These are phyloP conservation scores for Fomes fomentarius DNA, from an alignment of 1,284 basidiomycete species.

Conservation along the genomic window DNA sequence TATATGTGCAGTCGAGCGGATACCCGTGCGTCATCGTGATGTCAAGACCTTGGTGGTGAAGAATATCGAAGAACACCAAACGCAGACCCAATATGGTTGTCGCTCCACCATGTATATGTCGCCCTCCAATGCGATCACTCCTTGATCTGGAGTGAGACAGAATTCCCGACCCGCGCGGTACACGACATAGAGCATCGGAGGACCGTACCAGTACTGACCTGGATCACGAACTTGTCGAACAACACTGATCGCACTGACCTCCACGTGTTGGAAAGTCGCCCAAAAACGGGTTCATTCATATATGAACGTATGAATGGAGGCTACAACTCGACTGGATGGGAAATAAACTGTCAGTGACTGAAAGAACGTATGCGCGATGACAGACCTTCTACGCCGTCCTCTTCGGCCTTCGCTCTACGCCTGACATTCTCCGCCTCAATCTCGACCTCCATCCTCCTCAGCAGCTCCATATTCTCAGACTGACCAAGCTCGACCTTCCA, in stretches of 20 bases:
- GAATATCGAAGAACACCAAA: constrained; percentile 6
- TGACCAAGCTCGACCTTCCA: constrained; percentile 52
- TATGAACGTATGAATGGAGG: too few relatives aligned
- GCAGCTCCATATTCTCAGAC: constrained; percentile 36
- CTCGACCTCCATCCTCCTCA: constrained; percentile 40
- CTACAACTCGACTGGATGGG: too few relatives aligned
- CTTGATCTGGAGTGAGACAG: too few relatives aligned
- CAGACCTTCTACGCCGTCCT: neutral
- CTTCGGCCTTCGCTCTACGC: constrained; percentile 5
- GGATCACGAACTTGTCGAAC: too few relatives aligned
- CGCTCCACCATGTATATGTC: constrained; percentile 8
- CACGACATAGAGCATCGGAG: too few relatives aligned
- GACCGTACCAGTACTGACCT: too few relatives aligned
- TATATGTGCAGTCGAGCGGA: neutral
- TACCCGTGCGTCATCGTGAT: constrained; percentile 23
- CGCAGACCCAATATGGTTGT: constrained; percentile 7
- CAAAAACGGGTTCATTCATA: too few relatives aligned
- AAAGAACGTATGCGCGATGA: too few relatives aligned
- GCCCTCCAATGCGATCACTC: neutral
- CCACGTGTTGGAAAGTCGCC: too few relatives aligned
- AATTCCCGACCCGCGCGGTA: too few relatives aligned
- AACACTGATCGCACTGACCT: too few relatives aligned
- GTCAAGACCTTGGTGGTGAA: constrained; percentile 8
- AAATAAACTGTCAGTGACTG: neutral
- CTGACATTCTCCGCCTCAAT: constrained; percentile 37